These are phyloP conservation scores for Leccinum sublutescens DNA, from an alignment of 768 basidiomycete genomes.

Conservation along the genomic window DNA sequence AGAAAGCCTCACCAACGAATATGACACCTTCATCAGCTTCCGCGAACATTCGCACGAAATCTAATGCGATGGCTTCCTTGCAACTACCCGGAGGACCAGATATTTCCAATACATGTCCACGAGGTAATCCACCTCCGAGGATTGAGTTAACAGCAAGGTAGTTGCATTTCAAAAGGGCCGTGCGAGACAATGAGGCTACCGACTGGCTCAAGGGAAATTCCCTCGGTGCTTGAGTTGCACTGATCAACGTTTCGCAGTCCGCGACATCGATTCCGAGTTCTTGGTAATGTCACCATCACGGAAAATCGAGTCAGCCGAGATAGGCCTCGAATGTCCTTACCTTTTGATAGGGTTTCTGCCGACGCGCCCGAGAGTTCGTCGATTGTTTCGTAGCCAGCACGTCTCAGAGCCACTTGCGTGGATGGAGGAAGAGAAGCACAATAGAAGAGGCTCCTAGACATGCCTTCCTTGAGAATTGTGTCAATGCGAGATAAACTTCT, in stretches of 20 bases:
- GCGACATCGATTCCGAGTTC: constrained; percentile 49
- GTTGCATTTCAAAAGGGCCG: constrained; percentile 18
- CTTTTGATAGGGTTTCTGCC: constrained; percentile 48
- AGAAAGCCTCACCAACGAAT: constrained; percentile 53
- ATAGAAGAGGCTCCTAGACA: constrained; percentile 48
- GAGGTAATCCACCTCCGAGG: constrained; percentile 60
- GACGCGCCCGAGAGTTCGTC: constrained; percentile 47
- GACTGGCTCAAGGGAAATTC: constrained; percentile 49
- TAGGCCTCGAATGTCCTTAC: constrained; percentile 30
- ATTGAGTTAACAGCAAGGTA: constrained; percentile 55
- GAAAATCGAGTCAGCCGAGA: neutral
- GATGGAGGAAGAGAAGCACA: constrained; percentile 43
- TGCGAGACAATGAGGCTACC: constrained; percentile 43
- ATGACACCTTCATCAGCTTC: constrained; percentile 51
- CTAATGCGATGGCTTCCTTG: constrained; percentile 55
- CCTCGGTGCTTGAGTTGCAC: constrained; percentile 37
- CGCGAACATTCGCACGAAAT: constrained; percentile 49
- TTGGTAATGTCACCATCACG: constrained; percentile 23
- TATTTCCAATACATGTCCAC: constrained; percentile 66
- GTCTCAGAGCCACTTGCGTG: constrained; percentile 45
- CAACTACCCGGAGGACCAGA: constrained; percentile 74
- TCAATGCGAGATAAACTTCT: constrained; percentile 1
- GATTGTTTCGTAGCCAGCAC: constrained; percentile 57
- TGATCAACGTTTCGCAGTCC: constrained; percentile 47
- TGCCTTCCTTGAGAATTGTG: constrained; percentile 1